Percentiles rank a stretch among this genome's conserved stretches.
Conservation (phyloP, 768 basidiomycete species). For the Leccinellum rugosiceps region DNA sequence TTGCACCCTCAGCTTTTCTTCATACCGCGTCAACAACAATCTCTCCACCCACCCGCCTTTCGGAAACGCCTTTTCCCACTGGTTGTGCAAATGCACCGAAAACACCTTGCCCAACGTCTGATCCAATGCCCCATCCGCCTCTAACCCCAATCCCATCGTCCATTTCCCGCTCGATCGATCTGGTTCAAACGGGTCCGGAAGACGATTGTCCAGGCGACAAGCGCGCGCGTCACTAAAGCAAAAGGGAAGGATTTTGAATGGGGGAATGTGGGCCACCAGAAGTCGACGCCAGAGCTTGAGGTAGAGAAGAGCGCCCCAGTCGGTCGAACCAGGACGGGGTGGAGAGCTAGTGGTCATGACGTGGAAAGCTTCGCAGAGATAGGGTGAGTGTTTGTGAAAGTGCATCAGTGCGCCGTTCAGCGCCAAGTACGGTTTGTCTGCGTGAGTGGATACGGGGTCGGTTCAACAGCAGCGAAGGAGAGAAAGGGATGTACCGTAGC, state of each 20-base stretch:
- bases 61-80: conserved; percentile 90
- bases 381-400: conserved; percentile 87
- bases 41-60: conserved; percentile 83
- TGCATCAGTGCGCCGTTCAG: conserved; percentile 95
- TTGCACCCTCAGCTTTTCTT: conserved; percentile 30
- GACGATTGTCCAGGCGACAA: conserved; percentile 87
- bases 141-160: conserved; percentile 62
- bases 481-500: conserved; percentile 67
- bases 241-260: conserved; percentile 92
- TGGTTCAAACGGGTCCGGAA: conserved; percentile 85
- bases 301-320: conserved; percentile 94
- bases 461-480: not conserved
- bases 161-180: conserved; percentile 56
- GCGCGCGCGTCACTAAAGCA: conserved; percentile 92
- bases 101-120: conserved; percentile 68
- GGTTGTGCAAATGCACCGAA: conserved; percentile 91
- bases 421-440: conserved; percentile 72
- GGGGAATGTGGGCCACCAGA: conserved; percentile 63
- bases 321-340: conserved; percentile 76
- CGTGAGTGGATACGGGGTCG: not conserved
- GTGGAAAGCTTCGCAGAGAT: conserved; percentile 95
- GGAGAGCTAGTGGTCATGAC: conserved; percentile 74
- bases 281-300: conserved; percentile 88
- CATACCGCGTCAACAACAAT: conserved; percentile 65
- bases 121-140: conserved; percentile 63